These are phyloP conservation scores for Candolleomyces eurysporus DNA, from an alignment of 768 basidiomycete species.

Conservation along the genomic window DNA sequence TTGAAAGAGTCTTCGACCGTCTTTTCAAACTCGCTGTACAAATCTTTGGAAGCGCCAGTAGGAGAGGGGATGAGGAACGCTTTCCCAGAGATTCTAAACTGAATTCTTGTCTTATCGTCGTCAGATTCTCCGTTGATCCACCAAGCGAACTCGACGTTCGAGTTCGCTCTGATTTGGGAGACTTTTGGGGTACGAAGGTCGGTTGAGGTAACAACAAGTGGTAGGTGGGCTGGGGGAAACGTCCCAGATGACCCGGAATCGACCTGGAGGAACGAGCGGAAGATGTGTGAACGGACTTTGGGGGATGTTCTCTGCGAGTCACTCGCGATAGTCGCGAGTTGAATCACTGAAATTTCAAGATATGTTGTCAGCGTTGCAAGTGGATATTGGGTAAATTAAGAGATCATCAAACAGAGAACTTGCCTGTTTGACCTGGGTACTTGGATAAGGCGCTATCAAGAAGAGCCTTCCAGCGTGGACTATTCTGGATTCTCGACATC, in stretches of 20 bases:
- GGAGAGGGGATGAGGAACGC: constrained; percentile 57
- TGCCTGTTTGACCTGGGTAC: constrained; percentile 7
- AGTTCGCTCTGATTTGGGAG: constrained; percentile 47
- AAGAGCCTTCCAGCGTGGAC: constrained; percentile 11
- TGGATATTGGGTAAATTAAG: not conserved
- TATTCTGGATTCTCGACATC: not conserved
- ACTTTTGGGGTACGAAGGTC: constrained; percentile 74
- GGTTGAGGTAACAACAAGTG: constrained; percentile 66
- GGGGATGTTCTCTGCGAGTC: constrained; percentile 33
- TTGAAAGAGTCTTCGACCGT: not conserved
- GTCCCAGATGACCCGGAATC: constrained; percentile 10
- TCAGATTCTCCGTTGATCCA: constrained; percentile 52
- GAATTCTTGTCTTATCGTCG: constrained; percentile 47
- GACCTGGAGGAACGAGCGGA: constrained; percentile 50
- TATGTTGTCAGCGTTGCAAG: not conserved
- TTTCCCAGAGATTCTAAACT: constrained; percentile 67
- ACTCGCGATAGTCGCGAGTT: constrained; percentile 57
- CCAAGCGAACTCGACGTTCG: constrained; percentile 64
- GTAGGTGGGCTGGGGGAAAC: constrained; percentile 35
- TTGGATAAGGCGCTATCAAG: constrained; percentile 9
- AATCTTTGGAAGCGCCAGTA: constrained; percentile 8
- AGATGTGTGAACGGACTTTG: constrained; percentile 64
- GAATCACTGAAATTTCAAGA: constrained; percentile 44
- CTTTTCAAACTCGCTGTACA: not conserved
- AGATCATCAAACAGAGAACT: not conserved